Base-by-base conservation (phyloP, 179 eudicot genomes). In the Pouteria campechiana region DNA sequence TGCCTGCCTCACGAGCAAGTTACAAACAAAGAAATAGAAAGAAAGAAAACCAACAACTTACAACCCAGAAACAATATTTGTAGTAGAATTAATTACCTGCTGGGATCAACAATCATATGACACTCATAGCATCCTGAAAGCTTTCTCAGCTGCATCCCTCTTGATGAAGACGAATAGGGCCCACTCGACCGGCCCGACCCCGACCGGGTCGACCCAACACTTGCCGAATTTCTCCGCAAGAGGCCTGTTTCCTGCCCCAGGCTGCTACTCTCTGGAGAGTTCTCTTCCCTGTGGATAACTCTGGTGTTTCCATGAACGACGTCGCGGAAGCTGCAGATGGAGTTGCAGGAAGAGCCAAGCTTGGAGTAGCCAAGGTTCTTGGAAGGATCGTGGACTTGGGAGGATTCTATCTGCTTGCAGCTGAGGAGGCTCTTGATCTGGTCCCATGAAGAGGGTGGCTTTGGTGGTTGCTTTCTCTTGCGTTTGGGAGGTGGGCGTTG, bases 71-170 rank as follows among this genome's bases (percentile, higher is more conserved):
- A n/a, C n/a, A n/a, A n/a, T n/a, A n/a, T n/a, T n/a, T n/a, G n/a
- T 0, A 8, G 29, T 11, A 6, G n/a, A 1, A 14, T 7, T 13
- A 17, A 39, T 9, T 49, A 87, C 97, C 94, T 88, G 73, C 74
- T 62, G 36, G 94, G 97, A 57, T 85, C 95, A 46, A 81, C 83
- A 41, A 85, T 72, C 44, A 61, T 68, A 34, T 68, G 97, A 40
- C 97, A 89, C 52, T 89, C 97, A 40, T 85, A 89, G 33, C 95
- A 85, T 3, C 97, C 93, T 23, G 95, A 89, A 9, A 89, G 68
- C 73, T 65, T 89, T 44, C 86, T 74, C 13, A 89, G 57, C 20
- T 79, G 97, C 76, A 75, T 76, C 24, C 81, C 78, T 39, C 76
- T 74, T 6, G 76, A 71, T 5, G 83, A 62, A 19, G 63, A 27